Conservation (phyloP, 306 rosid genomes). For the Rosa multiflora region DNA sequence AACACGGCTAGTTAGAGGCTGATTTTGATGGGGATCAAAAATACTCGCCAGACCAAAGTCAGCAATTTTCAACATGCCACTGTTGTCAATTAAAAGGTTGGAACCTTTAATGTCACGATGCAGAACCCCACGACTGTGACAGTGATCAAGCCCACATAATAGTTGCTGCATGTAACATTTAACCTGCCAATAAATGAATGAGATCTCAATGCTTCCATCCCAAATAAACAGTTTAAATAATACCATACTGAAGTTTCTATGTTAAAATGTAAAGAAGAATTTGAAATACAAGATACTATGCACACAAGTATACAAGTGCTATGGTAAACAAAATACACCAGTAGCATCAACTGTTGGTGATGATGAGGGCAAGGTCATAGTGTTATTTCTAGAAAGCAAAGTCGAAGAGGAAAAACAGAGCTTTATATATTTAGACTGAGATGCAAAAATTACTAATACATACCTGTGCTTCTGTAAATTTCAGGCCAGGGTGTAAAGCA, state of each 20-base stretch:
- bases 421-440: not conserved
- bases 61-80: constrained; percentile 77
- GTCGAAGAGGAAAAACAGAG: not conserved
- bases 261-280: not conserved
- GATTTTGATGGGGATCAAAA: constrained; percentile 70
- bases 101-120: constrained; percentile 97
- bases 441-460: constrained; percentile 16
- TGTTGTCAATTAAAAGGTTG: constrained; percentile 86
- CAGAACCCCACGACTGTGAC: constrained; percentile 80
- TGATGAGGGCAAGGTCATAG: not conserved
- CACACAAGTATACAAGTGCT: not conserved
- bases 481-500: constrained; percentile 87
- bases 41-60: constrained; percentile 93
- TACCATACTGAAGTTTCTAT: not conserved
- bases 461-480: constrained; percentile 93
- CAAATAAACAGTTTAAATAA: not conserved
- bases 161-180: constrained; percentile 97
- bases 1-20: constrained; percentile 87
- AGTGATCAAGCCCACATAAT: constrained; percentile 78
- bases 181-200: constrained; percentile 56
- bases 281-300: not conserved
- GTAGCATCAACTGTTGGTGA: not conserved
- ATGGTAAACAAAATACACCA: not conserved
- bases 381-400: not conserved
- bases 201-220: constrained; percentile 14